Evolutionary conservation across 2,329 filamentous ascomycete species (phyloP), one percentile per base, ranked within the genome.

Genomic region (Trichoderma oligosporum): DNA sequence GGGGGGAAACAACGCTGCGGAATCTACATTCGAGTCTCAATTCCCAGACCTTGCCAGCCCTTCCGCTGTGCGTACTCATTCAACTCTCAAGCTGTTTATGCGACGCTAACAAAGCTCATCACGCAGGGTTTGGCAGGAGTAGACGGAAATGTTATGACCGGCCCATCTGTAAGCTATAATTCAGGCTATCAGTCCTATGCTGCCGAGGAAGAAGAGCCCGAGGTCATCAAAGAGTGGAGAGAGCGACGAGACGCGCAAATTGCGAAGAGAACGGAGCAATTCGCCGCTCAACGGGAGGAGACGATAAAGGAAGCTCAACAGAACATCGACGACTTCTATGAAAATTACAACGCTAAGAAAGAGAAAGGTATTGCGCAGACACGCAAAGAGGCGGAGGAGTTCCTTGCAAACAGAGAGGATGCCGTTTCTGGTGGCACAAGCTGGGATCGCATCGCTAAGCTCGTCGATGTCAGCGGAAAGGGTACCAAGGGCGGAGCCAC

Each of bases 301-400:
- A 97, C 91, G 1, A 78, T 97, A 70, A 85, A 90, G 71, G 91
- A 94, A 65, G 94, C 94, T 9, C 91, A 91, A 70, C 83, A 92
- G 71, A 94, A 95, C 73, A 96, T 99, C 63, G 94, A 99, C 72
- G 94, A 97, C 72, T 99, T 97, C 77, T 99, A 99, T 80, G 92
- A 97, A 70, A 97, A 96, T 76, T 99, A 99, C 80, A 97, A 97
- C 79, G 86, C 88, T 74, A 96, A 97, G 78, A 93, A 94, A 73
- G 94, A 99, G 73, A 97, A 97, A 82, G 84, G 83, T 59, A 87
- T 97, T 64, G 81, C 87, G 20, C 90, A 96, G 78, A 94, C 93
- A 57, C 85, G 87, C 67, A 88, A 89, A 72, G 94, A 99, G 66
- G 94, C 93, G 6, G 93, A 97, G 68, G 86, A 96, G 70, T 99